phyloP scores from a whole-genome alignment of 352 stramenopile genomes.

The Phytophthora europaea region DNA sequence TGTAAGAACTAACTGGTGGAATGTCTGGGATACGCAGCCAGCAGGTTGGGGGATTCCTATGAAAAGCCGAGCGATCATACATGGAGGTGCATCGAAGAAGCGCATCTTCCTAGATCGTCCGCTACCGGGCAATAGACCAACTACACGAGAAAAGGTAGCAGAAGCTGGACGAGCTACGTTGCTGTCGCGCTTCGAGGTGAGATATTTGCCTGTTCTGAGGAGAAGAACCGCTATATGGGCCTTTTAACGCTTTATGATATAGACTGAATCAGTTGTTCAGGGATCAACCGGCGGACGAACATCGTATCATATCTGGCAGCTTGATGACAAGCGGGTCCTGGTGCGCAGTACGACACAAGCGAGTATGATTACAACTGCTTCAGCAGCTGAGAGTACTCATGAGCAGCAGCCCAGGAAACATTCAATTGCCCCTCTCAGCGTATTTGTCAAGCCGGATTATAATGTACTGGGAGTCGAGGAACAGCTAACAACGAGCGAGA shows the following conservation, averaged over 20 bases:
- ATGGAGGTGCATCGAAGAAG: slow-evolving; percentile 40
- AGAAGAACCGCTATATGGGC: neutral
- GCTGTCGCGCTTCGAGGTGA: slow-evolving; percentile 45
- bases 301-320: slow-evolving; percentile 76
- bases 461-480: slow-evolving; percentile 60
- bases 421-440: slow-evolving; percentile 43
- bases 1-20: slow-evolving; percentile 4
- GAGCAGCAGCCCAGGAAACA: slow-evolving; percentile 8
- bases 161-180: slow-evolving; percentile 35
- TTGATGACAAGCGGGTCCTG: slow-evolving; percentile 64
- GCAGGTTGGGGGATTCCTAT: slow-evolving; percentile 63
- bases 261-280: slow-evolving; percentile 32
- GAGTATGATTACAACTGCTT: neutral
- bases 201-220: neutral
- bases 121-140: slow-evolving; percentile 36
- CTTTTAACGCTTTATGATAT: slow-evolving; percentile 4
- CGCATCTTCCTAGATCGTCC: slow-evolving; percentile 70
- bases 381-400: neutral
- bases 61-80: slow-evolving; percentile 58
- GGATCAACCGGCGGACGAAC: slow-evolving; percentile 38
- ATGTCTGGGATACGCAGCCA: slow-evolving; percentile 32
- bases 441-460: slow-evolving; percentile 84
- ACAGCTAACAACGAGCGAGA: slow-evolving; percentile 68
- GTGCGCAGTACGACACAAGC: slow-evolving; percentile 62
- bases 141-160: slow-evolving; percentile 46